Percentiles rank a stretch among this genome's conserved stretches.
Conservation (phyloP, 306 rosid species). For the Fragaria ananassa region DNA sequence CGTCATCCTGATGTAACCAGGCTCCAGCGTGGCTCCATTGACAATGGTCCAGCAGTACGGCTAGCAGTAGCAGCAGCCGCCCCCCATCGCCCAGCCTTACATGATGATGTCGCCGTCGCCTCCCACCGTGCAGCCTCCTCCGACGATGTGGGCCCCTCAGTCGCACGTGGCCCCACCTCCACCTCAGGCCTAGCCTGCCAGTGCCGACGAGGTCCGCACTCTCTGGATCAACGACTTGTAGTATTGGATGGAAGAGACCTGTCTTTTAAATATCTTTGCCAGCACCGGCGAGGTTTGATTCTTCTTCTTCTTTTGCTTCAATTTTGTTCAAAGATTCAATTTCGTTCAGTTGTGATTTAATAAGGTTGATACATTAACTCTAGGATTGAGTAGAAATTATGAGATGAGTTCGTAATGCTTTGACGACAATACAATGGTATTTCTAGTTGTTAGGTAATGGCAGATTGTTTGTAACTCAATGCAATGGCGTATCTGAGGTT, state of each 20-base stretch:
- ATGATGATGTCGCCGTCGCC: conserved; percentile 79
- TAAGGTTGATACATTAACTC: too few species aligned
- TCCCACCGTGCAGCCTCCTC: conserved; percentile 24
- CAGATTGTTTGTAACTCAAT: too few species aligned
- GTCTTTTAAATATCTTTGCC: conserved; percentile 55
- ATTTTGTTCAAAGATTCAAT: not conserved
- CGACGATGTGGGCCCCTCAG: conserved; percentile 59
- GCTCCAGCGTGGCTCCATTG: conserved; percentile 57
- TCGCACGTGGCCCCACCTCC: conserved; percentile 36
- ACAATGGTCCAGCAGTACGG: conserved; percentile 27
- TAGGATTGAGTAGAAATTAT: too few species aligned
- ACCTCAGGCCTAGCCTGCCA: conserved; percentile 34
- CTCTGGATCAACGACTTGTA: conserved; percentile 96
- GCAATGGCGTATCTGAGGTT: too few species aligned
- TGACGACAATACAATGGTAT: too few species aligned
- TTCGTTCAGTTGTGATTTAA: too few species aligned
- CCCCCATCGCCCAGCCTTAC: conserved; percentile 38
- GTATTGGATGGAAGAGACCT: conserved; percentile 92
- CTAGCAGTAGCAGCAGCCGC: not conserved
- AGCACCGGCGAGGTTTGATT: conserved; percentile 73
- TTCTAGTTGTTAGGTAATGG: too few species aligned
- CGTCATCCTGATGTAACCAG: conserved; percentile 74
- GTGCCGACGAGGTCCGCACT: conserved; percentile 78
- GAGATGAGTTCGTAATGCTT: too few species aligned
- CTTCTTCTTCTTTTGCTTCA: not conserved